Evolutionary conservation across 2,329 filamentous ascomycete genomes (phyloP).

Genomic region (Phaeosphaeriaceae sp.): DNA sequence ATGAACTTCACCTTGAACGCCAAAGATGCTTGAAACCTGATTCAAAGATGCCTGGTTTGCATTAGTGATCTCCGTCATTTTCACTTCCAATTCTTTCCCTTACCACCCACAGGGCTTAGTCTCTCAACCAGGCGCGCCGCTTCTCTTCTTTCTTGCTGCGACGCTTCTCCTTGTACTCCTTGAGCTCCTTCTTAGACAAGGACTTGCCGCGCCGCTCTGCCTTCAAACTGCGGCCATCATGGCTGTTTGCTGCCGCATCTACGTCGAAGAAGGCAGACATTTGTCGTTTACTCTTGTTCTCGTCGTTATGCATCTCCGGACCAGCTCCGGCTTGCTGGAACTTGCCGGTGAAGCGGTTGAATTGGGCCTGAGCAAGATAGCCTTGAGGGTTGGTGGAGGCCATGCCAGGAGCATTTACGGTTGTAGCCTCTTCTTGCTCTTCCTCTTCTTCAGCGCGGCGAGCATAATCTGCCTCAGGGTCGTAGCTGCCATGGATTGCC

Average conservation of each 20-base stretch:
- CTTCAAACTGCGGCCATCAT: constrained; percentile 89
- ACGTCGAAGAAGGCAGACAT: constrained; percentile 97
- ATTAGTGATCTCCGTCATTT: constrained; percentile 39
- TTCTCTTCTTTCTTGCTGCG: constrained; percentile 93
- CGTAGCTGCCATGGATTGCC: constrained; percentile 94
- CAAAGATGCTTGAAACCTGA: constrained; percentile 3
- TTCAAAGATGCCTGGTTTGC: constrained; percentile 15
- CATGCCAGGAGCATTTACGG: constrained; percentile 28
- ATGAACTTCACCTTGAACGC: constrained; percentile 25
- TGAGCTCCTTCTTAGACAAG: constrained; percentile 83
- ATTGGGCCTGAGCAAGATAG: constrained; percentile 75
- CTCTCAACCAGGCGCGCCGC: constrained; percentile 85
- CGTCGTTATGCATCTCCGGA: constrained; percentile 81
- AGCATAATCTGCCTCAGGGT: constrained; percentile 94
- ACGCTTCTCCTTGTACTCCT: constrained; percentile 90
- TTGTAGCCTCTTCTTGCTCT: constrained; percentile 33
- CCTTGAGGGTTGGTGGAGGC: constrained; percentile 45
- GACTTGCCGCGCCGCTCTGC: constrained; percentile 88
- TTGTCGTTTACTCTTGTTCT: constrained; percentile 85
- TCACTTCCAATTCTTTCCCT: constrained; percentile 28
- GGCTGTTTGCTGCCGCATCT: constrained; percentile 87
- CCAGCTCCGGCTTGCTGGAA: constrained; percentile 74
- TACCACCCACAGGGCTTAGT: constrained; percentile 62
- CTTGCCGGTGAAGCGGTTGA: constrained; percentile 88
- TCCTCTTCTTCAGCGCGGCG: constrained; percentile 50